Base-by-base conservation (phyloP, 2,329 filamentous ascomycete species). In the Sclerotinia sclerotiorum region DNA sequence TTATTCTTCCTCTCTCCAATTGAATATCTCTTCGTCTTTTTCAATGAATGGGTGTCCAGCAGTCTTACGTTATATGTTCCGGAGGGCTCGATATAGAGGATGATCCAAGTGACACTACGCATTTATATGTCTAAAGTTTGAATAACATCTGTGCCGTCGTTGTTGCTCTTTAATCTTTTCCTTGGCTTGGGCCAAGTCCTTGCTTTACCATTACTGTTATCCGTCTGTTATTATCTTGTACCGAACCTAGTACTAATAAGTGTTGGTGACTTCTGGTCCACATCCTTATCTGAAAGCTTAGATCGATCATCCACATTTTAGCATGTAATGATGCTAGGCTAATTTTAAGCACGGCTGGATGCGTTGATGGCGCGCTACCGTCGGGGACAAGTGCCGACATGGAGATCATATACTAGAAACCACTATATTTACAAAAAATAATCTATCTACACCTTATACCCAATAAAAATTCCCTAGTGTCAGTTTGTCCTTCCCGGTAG, bases 401-500 rank as follows among this genome's bases (percentile, higher is more conserved):
- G n/a, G 21, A 49, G 27, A 49, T 62, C 58, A 51, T 17, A 42
- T 42, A 24, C 54, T 49, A 39, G 39, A 39, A 39, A 39, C 8
- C 39, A 61, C 44, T 48, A 62, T 49, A 62, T 62, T 49, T 24
- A 62, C 58, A 62, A 49, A 62, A 62, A 27, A 35, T 13, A 52
- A 39, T 52, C 17, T 42, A 63, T 51, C 32, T 63, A 39, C 32
- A 51, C 5, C 7, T 2, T 19, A 63, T 3, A 42, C 21, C 13
- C 32, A 51, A 52, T 51, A 7, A 10, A 27, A 63, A 42, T 3
- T 15, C 29, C 11, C 19, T 1, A 15, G 15, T 19, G n/a, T 39
- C 60, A 35, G 46, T 42, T 48, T 42, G 3, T 8, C 1, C n/a
- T 27, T 15, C 29, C 60, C 29, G 27, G 15, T 17, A 19, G 15